These are phyloP conservation scores for Backusella tuberculispora DNA, from an alignment of 192 early-diverging fungal species.

Conservation along the genomic window DNA sequence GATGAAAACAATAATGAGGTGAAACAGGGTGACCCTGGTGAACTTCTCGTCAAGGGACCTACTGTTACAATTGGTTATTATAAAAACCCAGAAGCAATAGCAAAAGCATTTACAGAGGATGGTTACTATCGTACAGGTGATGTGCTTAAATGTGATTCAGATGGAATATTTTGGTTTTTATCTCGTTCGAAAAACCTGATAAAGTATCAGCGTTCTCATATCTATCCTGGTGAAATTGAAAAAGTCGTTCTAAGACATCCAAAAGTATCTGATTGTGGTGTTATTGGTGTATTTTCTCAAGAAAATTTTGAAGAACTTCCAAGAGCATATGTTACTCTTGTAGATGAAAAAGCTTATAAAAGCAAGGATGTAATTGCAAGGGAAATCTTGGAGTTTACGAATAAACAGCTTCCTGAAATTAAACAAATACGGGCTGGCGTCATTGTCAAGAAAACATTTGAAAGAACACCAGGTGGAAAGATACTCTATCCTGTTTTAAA, in stretches of 20 bases:
- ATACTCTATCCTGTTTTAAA: too few species aligned
- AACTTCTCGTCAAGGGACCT: slow-evolving; percentile 80
- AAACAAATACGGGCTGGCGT: too few species aligned
- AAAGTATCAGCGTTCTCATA: slow-evolving; percentile 86
- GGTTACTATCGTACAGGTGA: slow-evolving; percentile 87
- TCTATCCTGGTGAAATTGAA: slow-evolving; percentile 84
- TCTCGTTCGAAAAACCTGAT: slow-evolving; percentile 90
- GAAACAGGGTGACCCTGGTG: slow-evolving; percentile 47
- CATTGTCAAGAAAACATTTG: too few species aligned
- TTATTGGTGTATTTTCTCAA: too few species aligned
- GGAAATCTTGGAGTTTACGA: too few species aligned
- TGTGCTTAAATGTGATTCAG: too few species aligned
- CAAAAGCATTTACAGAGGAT: slow-evolving; percentile 61
- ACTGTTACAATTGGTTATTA: slow-evolving; percentile 79
- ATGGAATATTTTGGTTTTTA: slow-evolving; percentile 75
- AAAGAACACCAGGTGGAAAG: too few species aligned
- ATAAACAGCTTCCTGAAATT: too few species aligned
- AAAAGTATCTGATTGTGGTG: slow-evolving; percentile 55
- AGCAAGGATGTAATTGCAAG: too few species aligned
- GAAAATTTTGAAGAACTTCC: too few species aligned
- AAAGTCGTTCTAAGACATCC: slow-evolving; percentile 66
- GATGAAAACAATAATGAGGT: background rate
- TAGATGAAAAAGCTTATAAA: too few species aligned
- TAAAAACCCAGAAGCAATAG: slow-evolving; percentile 69
- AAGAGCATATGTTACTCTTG: too few species aligned